Evolutionary conservation across 2,329 filamentous ascomycete genomes (phyloP), one percentile per base, ranked within the genome.

Genomic region (Aspergillus costaricaensis): DNA sequence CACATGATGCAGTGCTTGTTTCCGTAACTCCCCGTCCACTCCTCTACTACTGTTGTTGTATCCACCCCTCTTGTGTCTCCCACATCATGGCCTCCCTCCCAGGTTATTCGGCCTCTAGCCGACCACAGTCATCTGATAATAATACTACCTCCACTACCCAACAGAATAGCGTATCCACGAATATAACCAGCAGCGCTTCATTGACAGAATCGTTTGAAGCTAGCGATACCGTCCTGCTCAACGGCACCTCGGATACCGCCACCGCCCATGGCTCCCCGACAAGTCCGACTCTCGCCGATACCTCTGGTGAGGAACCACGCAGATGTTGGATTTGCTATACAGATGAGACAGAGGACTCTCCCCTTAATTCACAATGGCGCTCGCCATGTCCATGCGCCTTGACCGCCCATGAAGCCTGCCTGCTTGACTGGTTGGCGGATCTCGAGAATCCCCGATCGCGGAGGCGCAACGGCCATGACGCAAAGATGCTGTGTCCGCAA

Each of bases 351-450:
- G 87, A 89, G 69, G 86, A 89, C 59, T 76, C 74, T 21, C 83
- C 84, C 8, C 81, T 82, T 12, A 84, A 84, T 25, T 82, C 82
- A 2, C 82, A 83, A 67, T 99, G 95, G 94, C 88, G 91, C 48
- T 91, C 90, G 57, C 93, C 95, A 1, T 99, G 95, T 74, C 90
- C 89, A 0, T 99, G 95, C 77, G 92, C 91, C 12, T 83, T 99
- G 41, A 91, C 91, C 58, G 95, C 93, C 1, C 95, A 99, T 74
- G 92, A 98, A 74, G 85, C 87, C 62, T 96, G 93, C 74, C 83
- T 98, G 66, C 82, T 98, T 41, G 90, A 92, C 70, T 99, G 93
- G 93, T 89, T 98, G 17, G 89, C 91, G n/a, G 92, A 96, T 72
- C 86, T 92, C 72, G 92, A 97, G 77, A 81, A 84, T 21, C 85